Evolutionary conservation across 106 monocot species (phyloP), one percentile per base, ranked within the genome.

Genomic region (Chionographis japonica): DNA sequence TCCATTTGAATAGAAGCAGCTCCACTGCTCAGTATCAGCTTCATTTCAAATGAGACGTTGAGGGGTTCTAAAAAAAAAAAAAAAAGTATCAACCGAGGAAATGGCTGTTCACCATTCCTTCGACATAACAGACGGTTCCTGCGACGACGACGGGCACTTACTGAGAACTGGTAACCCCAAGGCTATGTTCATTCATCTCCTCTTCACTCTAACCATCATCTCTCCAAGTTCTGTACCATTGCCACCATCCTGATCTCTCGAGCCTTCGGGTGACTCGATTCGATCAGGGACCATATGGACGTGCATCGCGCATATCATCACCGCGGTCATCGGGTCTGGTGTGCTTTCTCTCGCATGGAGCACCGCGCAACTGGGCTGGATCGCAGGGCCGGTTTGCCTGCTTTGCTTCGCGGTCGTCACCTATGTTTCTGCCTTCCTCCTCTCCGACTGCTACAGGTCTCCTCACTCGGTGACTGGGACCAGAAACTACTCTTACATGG

Each of bases 311-410:
- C 83, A 92, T 60, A 78, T 88, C 69, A 88, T 92, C 72, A 88
- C 92, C 27, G 84, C 85, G 27, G 88, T 92, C 59, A 85, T 92
- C 18, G 92, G 92, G 4, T 78, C 88, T 1, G 92, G 92, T 8
- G 83, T 92, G n/a, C 65, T 92, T 42, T 88, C 92, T 7, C 76
- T 92, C 6, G 77, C 88, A 61, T 92, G 92, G 92, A 83, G 88
- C 56, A 73, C 67, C 3, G 85, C 79, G 11, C 67, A 80, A 20
- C 58, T 86, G 56, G 86, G 87, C 5, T 88, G 87, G 87, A 62
- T 80, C 17, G 87, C 71, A 3, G 87, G 83, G 9, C 87, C 87
- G 0, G 53, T 79, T 17, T 8, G 69, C 35, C 68, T 93, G 74
- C 19, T 89, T 13, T 52, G 74, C 70, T 94, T 94, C 19, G 94